Conservation (phyloP, 768 basidiomycete species). For the Hortiboletus campestris region DNA sequence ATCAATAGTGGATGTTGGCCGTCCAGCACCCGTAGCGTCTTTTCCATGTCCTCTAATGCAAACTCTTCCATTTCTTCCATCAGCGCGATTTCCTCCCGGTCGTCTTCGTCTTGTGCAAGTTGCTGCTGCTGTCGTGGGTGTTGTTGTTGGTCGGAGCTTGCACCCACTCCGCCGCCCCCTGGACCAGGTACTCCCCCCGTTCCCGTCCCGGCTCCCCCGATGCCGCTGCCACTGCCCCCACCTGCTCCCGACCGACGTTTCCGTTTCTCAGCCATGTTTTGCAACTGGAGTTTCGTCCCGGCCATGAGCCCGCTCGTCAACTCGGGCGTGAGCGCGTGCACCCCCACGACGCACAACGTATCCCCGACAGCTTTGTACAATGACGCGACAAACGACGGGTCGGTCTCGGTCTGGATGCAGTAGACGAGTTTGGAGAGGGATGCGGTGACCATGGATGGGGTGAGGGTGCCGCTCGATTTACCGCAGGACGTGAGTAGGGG, state of each 20-base stretch:
- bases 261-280: slow-evolving; percentile 64
- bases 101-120: slow-evolving; percentile 37
- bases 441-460: slow-evolving; percentile 64
- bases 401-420: slow-evolving; percentile 64
- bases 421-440: slow-evolving; percentile 64
- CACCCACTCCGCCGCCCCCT: background rate
- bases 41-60: slow-evolving; percentile 76
- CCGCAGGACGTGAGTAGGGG: slow-evolving; percentile 71
- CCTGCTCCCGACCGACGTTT: slow-evolving; percentile 45
- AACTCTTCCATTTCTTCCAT: slow-evolving; percentile 84
- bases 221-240: background rate
- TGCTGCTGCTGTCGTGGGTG: background rate
- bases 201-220: background rate
- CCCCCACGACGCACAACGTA: slow-evolving; percentile 57
- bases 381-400: slow-evolving; percentile 74
- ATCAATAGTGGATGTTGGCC: slow-evolving; percentile 61
- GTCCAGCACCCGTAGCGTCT: slow-evolving; percentile 57
- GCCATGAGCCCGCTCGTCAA: slow-evolving; percentile 56
- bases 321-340: slow-evolving; percentile 50
- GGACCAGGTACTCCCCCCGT: background rate
- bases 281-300: slow-evolving; percentile 71
- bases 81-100: slow-evolving; percentile 66
- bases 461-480: slow-evolving; percentile 61
- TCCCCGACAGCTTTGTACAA: slow-evolving; percentile 71
- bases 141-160: background rate